Evolutionary conservation across 129 eudicot genomes (phyloP).

Genomic region (Calendula officinalis): DNA sequence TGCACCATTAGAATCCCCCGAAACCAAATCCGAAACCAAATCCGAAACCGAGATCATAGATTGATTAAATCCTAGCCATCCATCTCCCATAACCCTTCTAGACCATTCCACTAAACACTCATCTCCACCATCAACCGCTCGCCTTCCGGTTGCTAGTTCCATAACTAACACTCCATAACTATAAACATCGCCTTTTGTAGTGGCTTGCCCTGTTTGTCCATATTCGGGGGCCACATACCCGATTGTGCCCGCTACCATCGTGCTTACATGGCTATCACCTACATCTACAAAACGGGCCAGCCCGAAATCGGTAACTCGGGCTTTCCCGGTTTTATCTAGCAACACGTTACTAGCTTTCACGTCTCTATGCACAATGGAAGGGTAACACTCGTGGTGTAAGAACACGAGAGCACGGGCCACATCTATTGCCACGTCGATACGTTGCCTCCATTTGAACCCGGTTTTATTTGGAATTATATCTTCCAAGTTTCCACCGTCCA

Average conservation of each 20-base stretch:
- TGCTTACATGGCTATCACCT: slow-evolving; percentile 86
- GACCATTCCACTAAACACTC: slow-evolving; percentile 89
- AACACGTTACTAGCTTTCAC: slow-evolving; percentile 95
- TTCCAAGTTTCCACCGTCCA: slow-evolving; percentile 92
- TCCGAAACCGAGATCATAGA: slow-evolving; percentile 41
- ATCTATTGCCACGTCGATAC: slow-evolving; percentile 66
- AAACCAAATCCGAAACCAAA: too few relatives aligned
- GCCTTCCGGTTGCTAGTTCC: slow-evolving; percentile 90
- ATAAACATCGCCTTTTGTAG: slow-evolving; percentile 94
- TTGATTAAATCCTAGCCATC: slow-evolving; percentile 5
- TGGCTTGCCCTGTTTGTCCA: slow-evolving; percentile 94
- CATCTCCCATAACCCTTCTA: slow-evolving; percentile 60
- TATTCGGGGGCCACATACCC: slow-evolving; percentile 98
- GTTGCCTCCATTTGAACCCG: slow-evolving; percentile 53
- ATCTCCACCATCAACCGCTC: slow-evolving; percentile 93
- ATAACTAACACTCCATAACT: slow-evolving; percentile 86
- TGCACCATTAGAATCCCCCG: slow-evolving; percentile 50
- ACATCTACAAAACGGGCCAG: slow-evolving; percentile 80
- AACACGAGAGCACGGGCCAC: slow-evolving; percentile 86
- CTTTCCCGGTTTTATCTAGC: slow-evolving; percentile 69
- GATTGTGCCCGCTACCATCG: slow-evolving; percentile 94
- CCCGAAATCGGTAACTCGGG: slow-evolving; percentile 89
- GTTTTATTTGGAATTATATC: slow-evolving; percentile 52
- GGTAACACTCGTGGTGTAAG: slow-evolving; percentile 89
- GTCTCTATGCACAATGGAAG: slow-evolving; percentile 80